Evolutionary conservation across 2,329 filamentous ascomycete species (phyloP).

Genomic region (Diaporthe citrichinensis): DNA sequence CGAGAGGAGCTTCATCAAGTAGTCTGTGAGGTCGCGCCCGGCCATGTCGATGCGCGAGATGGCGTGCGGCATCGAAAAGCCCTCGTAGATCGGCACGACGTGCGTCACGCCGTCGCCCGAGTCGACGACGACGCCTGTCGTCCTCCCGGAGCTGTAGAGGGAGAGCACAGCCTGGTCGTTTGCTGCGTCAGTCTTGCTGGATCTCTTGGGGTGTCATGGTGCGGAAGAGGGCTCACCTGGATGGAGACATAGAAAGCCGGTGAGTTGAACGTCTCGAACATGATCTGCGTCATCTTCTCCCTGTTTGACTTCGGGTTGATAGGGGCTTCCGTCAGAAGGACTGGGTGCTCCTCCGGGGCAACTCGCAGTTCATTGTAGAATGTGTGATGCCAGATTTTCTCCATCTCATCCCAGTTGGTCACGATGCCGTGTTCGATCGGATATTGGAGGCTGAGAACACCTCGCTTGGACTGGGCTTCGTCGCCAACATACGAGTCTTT

Average conservation of each 20-base stretch:
- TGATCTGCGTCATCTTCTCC: constrained; percentile 99
- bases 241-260: constrained; percentile 99
- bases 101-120: constrained; percentile 99
- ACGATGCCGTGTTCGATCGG: constrained; percentile 99
- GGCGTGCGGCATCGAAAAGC: constrained; percentile 99
- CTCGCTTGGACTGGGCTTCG: constrained; percentile 99
- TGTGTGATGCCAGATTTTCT: constrained; percentile 99
- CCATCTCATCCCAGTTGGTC: constrained; percentile 99
- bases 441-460: constrained; percentile 99
- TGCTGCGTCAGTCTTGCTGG: constrained; percentile 59
- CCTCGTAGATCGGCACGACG: constrained; percentile 99
- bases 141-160: constrained; percentile 99
- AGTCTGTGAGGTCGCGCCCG: constrained; percentile 99
- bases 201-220: rapidly evolving
- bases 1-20: constrained; percentile 99
- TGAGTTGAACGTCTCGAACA: constrained; percentile 99
- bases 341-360: constrained; percentile 99
- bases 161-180: constrained; percentile 83
- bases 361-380: constrained; percentile 99
- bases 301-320: constrained; percentile 99
- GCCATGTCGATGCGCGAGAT: constrained; percentile 99
- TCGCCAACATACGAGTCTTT: constrained; percentile 99
- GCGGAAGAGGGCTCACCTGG: constrained; percentile 43
- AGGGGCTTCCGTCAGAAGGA: constrained; percentile 98
- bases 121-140: constrained; percentile 99